Percentiles rank a stretch among this genome's conserved stretches.
Conservation (phyloP, 176 grass and related monocot genomes). For the Cocos nucifera region DNA sequence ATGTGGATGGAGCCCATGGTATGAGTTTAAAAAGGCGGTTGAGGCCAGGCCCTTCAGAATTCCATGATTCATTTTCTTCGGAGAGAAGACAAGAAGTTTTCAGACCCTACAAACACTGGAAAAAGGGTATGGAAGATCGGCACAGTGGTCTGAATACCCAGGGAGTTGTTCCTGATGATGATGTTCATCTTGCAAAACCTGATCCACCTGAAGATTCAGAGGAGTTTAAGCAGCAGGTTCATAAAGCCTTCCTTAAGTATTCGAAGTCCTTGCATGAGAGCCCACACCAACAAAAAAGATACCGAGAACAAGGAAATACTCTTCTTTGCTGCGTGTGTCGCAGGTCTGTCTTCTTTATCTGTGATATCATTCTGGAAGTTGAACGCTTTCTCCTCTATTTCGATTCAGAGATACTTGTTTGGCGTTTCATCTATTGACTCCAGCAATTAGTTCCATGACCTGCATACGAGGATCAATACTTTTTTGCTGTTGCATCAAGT, state of each 20-base stretch:
- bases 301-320: constrained; percentile 41
- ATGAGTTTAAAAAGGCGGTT: constrained; percentile 46
- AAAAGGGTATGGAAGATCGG: constrained; percentile 26
- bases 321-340: constrained; percentile 68
- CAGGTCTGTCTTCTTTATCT: constrained; percentile 83
- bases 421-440: constrained; percentile 8
- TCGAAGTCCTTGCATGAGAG: constrained; percentile 56
- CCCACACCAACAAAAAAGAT: constrained; percentile 45
- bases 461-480: background rate
- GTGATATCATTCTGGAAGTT: constrained; percentile 26
- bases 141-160: constrained; percentile 16
- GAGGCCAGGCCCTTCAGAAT: constrained; percentile 16
- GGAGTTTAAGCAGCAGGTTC: constrained; percentile 68
- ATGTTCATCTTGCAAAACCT: constrained; percentile 25
- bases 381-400: constrained; percentile 24
- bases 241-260: constrained; percentile 69
- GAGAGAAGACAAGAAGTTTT: constrained; percentile 24
- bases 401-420: constrained; percentile 20
- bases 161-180: constrained; percentile 31
- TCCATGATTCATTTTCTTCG: constrained; percentile 25
- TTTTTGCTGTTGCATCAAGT: constrained; percentile 7
- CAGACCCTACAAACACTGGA: constrained; percentile 33
- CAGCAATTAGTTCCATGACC: constrained; percentile 2
- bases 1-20: background rate
- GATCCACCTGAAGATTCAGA: constrained; percentile 73